phyloP scores from a whole-genome alignment of 495 filamentous ascomycete genomes.

The Hyaloscypha variabilis region DNA sequence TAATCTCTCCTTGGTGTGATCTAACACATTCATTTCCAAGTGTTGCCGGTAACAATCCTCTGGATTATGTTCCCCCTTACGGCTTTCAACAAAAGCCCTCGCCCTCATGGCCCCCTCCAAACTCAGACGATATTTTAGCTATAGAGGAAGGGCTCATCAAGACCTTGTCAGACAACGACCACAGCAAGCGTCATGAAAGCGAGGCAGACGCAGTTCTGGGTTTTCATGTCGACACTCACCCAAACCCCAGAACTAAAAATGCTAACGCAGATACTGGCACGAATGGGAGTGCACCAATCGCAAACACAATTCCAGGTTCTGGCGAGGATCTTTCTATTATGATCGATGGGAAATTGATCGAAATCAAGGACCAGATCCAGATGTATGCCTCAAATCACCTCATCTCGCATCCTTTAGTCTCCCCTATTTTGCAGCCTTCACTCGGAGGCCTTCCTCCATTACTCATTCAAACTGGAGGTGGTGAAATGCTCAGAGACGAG shows the following conservation, averaged over 20 bases:
- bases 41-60: conserved; percentile 67
- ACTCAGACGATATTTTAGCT: conserved; percentile 61
- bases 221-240: conserved; percentile 26
- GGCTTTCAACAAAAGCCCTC: conserved; percentile 89
- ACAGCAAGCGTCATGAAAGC: conserved; percentile 17
- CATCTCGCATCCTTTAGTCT: conserved; percentile 84
- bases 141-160: conserved; percentile 31
- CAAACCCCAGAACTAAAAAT: conserved; percentile 19
- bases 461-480: conserved; percentile 82
- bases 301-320: conserved; percentile 29
- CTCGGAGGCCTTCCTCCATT: conserved; percentile 88
- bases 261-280: conserved; percentile 23
- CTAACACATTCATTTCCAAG: conserved; percentile 94
- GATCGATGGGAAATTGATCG: conserved; percentile 68
- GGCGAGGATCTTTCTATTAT: conserved; percentile 54
- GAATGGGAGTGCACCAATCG: conserved; percentile 17
- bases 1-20: conserved; percentile 94
- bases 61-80: conserved; percentile 84
- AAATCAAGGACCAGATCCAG: conserved; percentile 91
- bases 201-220: conserved; percentile 34
- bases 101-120: conserved; percentile 86
- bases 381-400: conserved; percentile 91
- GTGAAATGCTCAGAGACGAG: conserved; percentile 87
- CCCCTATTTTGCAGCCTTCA: conserved; percentile 81
- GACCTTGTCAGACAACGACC: conserved; percentile 19